These are phyloP conservation scores for Fusarium sp. DNA, from an alignment of 2,329 filamentous ascomycete genomes.

Conservation along the genomic window DNA sequence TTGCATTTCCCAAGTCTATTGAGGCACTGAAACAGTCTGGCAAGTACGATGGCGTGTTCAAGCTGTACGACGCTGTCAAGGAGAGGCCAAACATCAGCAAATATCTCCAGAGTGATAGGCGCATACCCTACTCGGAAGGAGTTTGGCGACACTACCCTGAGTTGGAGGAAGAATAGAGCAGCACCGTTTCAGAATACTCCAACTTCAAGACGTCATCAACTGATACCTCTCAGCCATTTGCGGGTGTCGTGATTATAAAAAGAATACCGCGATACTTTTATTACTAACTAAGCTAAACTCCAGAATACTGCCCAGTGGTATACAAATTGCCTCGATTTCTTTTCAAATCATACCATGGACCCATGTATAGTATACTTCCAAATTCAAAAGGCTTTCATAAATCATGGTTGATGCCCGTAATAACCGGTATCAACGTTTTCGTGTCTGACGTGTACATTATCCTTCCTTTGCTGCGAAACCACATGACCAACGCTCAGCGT, in stretches of 20 bases:
- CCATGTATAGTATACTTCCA: constrained; percentile 1
- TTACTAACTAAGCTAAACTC: not conserved
- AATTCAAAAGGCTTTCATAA: constrained; percentile 5
- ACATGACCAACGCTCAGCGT: constrained; percentile 23
- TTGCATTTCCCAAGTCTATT: constrained; percentile 78
- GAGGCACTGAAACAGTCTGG: constrained; percentile 65
- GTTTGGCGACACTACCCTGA: constrained; percentile 82
- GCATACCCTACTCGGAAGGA: constrained; percentile 72
- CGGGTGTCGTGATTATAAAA: not conserved
- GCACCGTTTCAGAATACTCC: not conserved
- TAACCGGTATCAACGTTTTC: constrained; percentile 43
- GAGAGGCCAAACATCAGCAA: constrained; percentile 73
- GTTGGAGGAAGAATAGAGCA: constrained; percentile 66
- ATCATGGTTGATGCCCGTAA: constrained; percentile 31
- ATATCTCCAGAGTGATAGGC: constrained; percentile 76
- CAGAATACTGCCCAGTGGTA: not conserved
- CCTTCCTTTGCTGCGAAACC: constrained; percentile 17
- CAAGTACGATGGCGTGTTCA: constrained; percentile 73
- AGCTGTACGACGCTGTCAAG: constrained; percentile 73
- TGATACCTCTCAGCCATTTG: not conserved
- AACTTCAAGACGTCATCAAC: not conserved
- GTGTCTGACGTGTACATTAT: constrained; percentile 17
- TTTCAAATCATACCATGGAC: not conserved
- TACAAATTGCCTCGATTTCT: not conserved
- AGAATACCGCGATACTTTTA: not conserved